Conservation (phyloP, 257 asterid species). For the Capsicum baccatum region DNA sequence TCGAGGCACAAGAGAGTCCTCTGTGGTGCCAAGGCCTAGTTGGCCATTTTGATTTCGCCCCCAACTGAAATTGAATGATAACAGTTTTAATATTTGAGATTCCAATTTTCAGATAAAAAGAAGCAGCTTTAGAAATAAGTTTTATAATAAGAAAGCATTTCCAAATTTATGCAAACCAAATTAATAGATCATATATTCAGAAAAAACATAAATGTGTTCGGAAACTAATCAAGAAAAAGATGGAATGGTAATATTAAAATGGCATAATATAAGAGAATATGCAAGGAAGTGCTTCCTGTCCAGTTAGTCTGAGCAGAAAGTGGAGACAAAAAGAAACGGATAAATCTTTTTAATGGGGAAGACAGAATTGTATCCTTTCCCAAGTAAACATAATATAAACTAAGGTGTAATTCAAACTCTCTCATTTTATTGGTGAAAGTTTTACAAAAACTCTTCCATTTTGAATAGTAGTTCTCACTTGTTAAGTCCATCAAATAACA, state of each 20-base stretch:
- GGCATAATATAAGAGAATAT: conserved; percentile 13
- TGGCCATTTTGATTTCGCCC: conserved; percentile 99
- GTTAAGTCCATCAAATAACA: conserved; percentile 13
- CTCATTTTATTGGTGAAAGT: neutral
- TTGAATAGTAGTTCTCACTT: neutral
- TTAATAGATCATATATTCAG: conserved; percentile 19
- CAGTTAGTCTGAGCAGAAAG: conserved; percentile 15
- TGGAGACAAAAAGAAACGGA: neutral
- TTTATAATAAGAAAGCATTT: conserved; percentile 2
- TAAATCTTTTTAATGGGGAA: neutral
- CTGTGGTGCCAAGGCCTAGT: conserved; percentile 93
- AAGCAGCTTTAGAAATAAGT: conserved; percentile 3
- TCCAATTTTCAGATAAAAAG: conserved; percentile 23
- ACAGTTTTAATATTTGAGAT: conserved; percentile 15
- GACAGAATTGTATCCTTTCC: conserved; percentile 1
- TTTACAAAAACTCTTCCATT: neutral
- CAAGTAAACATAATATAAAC: neutral
- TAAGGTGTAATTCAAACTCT: neutral
- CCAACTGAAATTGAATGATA: conserved; percentile 67
- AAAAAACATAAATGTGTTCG: neutral
- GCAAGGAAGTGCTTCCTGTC: conserved; percentile 1
- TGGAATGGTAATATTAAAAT: neutral
- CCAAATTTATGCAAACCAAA: neutral
- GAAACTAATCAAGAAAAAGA: neutral
- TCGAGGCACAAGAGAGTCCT: conserved; percentile 88